Evolutionary conservation across 805 yeast genomes (phyloP), one percentile per base, ranked within the genome.

Genomic region (Candida caryicola): DNA sequence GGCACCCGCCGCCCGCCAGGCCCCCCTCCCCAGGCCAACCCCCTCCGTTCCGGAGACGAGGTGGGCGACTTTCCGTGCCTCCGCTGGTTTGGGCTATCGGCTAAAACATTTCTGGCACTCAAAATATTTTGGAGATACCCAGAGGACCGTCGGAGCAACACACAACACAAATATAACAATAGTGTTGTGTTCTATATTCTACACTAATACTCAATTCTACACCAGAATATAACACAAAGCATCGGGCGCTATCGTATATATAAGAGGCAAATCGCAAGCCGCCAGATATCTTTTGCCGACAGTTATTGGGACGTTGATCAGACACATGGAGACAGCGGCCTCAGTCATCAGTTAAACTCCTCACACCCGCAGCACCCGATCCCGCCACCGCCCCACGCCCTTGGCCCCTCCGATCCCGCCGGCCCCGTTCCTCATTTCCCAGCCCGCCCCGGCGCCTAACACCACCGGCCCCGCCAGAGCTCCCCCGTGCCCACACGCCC

Each of bases 281-380:
- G 9, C 7, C 10, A 21, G 25, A 21, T 21, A 29, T 29, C n/a
- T n/a, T n/a, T 21, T 21, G 7, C 25, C 10, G 9, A 21, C 10
- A 21, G 25, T 7, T 21, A 29, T 29, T 29, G 31, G 31, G 31
- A 17, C 15, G 14, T 32, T 32, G 14, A 23, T 14, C 21, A 32
- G 23, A 13, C 8, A 17, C 17, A n/a, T 17, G 19, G 12, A 30
- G 17, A 12, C 33, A 13, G n/a, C 25, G 17, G 18, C 33, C 23
- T 13, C n/a, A 18, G 33, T 30, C 19, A 25, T 30, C 33, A 30
- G 25, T 30, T 18, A 23, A 28, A 16, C 31, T 32, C n/a, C n/a
- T n/a, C n/a, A n/a, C n/a, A n/a, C n/a, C n/a, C n/a, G n/a, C n/a
- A n/a, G n/a, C n/a, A n/a, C n/a, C n/a, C n/a, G n/a, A n/a, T n/a